These are phyloP conservation scores for Apiospora sp. DNA, from an alignment of 2,329 filamentous ascomycete species.

Conservation along the genomic window DNA sequence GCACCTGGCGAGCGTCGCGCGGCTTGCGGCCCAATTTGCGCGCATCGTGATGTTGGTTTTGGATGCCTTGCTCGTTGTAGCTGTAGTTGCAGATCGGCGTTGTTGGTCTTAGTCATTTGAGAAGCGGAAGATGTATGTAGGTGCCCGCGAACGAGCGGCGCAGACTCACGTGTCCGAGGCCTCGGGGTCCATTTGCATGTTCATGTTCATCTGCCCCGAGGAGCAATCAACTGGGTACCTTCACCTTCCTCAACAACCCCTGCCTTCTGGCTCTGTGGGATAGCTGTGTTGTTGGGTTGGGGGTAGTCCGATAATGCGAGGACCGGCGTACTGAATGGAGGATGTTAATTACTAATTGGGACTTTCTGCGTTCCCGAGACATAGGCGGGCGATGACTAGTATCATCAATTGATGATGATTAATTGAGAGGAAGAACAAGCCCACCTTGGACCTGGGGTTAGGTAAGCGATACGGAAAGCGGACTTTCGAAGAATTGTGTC, in stretches of 20 bases:
- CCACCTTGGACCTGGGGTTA: not conserved
- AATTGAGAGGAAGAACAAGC: not conserved
- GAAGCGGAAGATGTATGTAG: not conserved
- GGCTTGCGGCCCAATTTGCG: not conserved
- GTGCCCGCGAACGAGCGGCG: not conserved
- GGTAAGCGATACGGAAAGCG: constrained; percentile 1
- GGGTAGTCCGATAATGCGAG: not conserved
- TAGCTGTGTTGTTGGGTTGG: not conserved
- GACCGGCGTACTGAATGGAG: not conserved
- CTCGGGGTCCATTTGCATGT: not conserved
- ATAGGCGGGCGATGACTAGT: not conserved
- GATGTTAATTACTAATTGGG: not conserved
- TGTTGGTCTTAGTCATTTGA: not conserved
- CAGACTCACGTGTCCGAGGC: constrained; percentile 13
- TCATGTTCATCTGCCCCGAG: not conserved
- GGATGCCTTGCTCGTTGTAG: not conserved
- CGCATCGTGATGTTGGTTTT: not conserved
- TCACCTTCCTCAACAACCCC: not conserved
- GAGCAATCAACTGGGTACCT: not conserved
- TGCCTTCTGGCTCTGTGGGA: not conserved
- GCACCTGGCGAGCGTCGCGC: constrained; percentile 9
- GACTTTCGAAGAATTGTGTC: not conserved
- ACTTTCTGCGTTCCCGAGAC: not conserved
- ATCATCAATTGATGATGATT: not conserved
- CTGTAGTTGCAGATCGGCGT: not conserved